These are phyloP conservation scores for Pichia sp. DNA, from an alignment of 1,139 yeast genomes.

Conservation along the genomic window DNA sequence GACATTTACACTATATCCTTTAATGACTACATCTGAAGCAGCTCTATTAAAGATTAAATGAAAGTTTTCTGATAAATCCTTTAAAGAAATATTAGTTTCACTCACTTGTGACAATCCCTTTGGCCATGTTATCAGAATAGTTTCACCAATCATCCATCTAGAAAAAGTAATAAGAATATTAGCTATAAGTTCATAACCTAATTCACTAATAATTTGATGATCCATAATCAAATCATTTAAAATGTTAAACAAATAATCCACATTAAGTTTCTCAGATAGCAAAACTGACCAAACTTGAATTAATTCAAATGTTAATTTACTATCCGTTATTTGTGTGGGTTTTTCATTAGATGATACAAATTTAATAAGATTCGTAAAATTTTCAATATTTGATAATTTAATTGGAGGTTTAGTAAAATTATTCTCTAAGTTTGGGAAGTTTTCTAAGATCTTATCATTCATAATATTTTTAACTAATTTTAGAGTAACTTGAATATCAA, in stretches of 20 bases:
- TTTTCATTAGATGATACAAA: conserved; percentile 2
- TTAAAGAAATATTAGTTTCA: conserved; percentile 8
- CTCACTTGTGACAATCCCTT: conserved; percentile 5
- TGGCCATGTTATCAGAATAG: conserved; percentile 8
- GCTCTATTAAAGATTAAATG: conserved; percentile 6
- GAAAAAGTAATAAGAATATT: conserved; percentile 19
- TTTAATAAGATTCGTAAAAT: conserved; percentile 1
- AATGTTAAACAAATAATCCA: conserved; percentile 10
- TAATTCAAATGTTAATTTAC: conserved; percentile 8
- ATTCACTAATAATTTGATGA: conserved; percentile 1
- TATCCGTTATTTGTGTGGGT: neutral
- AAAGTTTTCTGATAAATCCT: conserved; percentile 4
- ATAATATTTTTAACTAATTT: conserved; percentile 17
- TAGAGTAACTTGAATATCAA: conserved; percentile 20
- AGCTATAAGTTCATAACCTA: conserved; percentile 11
- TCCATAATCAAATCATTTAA: conserved; percentile 1
- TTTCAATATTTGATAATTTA: neutral
- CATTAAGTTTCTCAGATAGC: neutral
- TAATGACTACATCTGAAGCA: neutral
- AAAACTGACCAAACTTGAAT: conserved; percentile 9
- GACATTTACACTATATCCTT: neutral
- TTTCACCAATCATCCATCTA: conserved; percentile 14
- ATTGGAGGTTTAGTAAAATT: neutral
- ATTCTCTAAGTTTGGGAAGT: conserved; percentile 4
- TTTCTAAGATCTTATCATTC: conserved; percentile 14